A percentile compares a stretch with the other conserved stretches of the same genome.
Evolutionary conservation across 768 basidiomycete species (phyloP).

Genomic region (Tulasnella calospora): DNA sequence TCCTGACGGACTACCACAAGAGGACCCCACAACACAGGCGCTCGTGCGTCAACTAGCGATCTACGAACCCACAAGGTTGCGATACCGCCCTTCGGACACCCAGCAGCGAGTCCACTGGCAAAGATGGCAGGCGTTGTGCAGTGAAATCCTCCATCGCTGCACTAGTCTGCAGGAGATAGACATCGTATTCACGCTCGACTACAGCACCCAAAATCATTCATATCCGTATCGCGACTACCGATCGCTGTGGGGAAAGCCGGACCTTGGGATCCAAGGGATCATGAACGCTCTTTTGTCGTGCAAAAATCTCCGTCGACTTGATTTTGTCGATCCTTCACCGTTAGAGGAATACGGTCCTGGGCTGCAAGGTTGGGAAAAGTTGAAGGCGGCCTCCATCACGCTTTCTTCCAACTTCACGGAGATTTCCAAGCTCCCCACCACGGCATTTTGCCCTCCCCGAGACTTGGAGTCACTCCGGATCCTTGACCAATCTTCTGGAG

Average conservation of each 20-base stretch:
- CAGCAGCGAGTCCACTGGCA: constrained; percentile 29
- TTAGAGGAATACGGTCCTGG: constrained; percentile 29
- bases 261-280: constrained; percentile 26
- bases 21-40: not conserved
- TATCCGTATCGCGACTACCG: constrained; percentile 11
- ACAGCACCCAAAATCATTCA: not conserved
- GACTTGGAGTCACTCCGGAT: constrained; percentile 25
- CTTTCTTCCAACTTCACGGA: constrained; percentile 26
- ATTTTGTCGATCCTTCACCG: constrained; percentile 29
- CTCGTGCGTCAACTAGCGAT: not conserved
- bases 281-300: constrained; percentile 25
- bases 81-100: constrained; percentile 28
- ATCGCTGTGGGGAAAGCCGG: constrained; percentile 21
- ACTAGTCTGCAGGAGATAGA: constrained; percentile 21
- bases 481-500: constrained; percentile 17
- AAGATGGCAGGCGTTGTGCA: constrained; percentile 27
- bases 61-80: not conserved
- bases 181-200: constrained; percentile 26
- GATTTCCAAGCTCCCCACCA: constrained; percentile 20
- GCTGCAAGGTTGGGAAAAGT: constrained; percentile 24
- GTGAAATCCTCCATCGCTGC: constrained; percentile 26
- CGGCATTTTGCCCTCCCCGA: constrained; percentile 28
- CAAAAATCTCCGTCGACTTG: constrained; percentile 28
- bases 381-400: constrained; percentile 21
- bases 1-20: not conserved